Base-by-base conservation (phyloP, 2,329 filamentous ascomycete genomes). In the Cladobotryum mycophilum region DNA sequence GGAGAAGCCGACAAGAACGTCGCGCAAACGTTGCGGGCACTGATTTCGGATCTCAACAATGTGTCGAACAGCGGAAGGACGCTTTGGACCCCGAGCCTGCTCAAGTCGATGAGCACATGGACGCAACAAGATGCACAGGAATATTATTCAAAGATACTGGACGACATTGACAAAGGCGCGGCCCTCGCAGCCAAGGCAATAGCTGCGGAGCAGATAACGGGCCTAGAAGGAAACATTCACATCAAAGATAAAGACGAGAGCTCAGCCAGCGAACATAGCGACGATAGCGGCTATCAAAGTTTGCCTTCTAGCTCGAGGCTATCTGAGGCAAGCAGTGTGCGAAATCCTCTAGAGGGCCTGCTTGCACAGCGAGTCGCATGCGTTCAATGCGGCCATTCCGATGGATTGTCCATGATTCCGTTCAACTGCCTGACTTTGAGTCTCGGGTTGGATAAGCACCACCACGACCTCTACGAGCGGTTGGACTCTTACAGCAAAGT, bases 41-140 rank as follows among this genome's bases (percentile, higher is more conserved):
- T 92, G 12, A 80, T 95, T 45, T 70, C 70, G n/a, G 80, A 83
- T 50, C 73, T 96, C 36, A 88, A 86, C 60, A 78, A 86, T 61
- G 70, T 79, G 0, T 71, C 76, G 8, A 88, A 90, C 60, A 85
- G 88, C 54, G 89, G 89, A 7, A 79, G 77, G 60, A 85, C 84
- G 17, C 74, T 96, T 13, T 96, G 89, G 89, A 90, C 90, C 6
- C 88, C 89, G 0, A 73, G 79, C 1, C 81, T 86, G 49, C 73
- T 96, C 42, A 96, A 96, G 68, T 91, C 85, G 9, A 95, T 97
- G 85, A 92, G 86, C 67, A 96, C 88, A 30, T 95, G 88, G 81
- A 88, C 95, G 59, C 93, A 97, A 65, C 93, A 99, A 68, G 93
- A 99, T 69, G 93, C 93, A 5, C 93, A 97, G 64, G 93, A 99